A percentile compares a stretch with the other conserved stretches of the same genome.
These are phyloP conservation scores for Dactylorhiza incarnata DNA, from an alignment of 106 monocot species.

Conservation along the genomic window DNA sequence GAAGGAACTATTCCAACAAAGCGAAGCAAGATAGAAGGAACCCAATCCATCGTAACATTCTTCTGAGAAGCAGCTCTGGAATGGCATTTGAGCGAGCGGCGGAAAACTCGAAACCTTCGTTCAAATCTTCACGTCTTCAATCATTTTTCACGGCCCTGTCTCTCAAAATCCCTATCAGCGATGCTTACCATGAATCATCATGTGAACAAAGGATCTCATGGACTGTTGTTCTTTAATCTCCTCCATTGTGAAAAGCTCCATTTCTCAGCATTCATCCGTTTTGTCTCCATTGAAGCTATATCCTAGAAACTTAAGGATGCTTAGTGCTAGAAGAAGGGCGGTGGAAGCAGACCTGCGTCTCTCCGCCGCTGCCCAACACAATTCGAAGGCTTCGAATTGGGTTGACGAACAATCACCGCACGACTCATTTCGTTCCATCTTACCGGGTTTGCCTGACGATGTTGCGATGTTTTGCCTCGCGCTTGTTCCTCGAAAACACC, in stretches of 20 bases:
- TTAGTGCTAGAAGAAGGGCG: conserved; percentile 9
- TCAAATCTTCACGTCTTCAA: conserved; percentile 14
- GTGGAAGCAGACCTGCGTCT: conserved; percentile 30
- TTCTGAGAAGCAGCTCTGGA: conserved; percentile 22
- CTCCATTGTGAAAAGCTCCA: neutral
- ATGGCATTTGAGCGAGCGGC: conserved; percentile 45
- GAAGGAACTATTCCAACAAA: conserved; percentile 9
- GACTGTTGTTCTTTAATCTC: neutral
- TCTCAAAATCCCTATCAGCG: conserved; percentile 64
- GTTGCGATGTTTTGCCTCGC: conserved; percentile 80
- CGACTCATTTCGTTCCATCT: conserved; percentile 35
- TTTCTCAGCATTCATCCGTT: neutral
- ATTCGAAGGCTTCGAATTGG: conserved; percentile 13
- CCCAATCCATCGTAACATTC: conserved; percentile 14
- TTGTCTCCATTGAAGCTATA: neutral
- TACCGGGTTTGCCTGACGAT: conserved; percentile 87
- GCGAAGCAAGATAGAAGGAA: conserved; percentile 7
- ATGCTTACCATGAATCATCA: conserved; percentile 60
- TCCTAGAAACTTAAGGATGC: conserved; percentile 14
- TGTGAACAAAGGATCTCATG: neutral
- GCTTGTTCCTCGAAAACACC: conserved; percentile 43
- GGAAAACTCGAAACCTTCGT: conserved; percentile 17
- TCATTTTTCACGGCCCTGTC: conserved; percentile 51
- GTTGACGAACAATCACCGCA: conserved; percentile 5
- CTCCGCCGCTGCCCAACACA: conserved; percentile 17